These are phyloP conservation scores for Hypoxylon sp. DNA, from an alignment of 2,329 filamentous ascomycete species.

Conservation along the genomic window DNA sequence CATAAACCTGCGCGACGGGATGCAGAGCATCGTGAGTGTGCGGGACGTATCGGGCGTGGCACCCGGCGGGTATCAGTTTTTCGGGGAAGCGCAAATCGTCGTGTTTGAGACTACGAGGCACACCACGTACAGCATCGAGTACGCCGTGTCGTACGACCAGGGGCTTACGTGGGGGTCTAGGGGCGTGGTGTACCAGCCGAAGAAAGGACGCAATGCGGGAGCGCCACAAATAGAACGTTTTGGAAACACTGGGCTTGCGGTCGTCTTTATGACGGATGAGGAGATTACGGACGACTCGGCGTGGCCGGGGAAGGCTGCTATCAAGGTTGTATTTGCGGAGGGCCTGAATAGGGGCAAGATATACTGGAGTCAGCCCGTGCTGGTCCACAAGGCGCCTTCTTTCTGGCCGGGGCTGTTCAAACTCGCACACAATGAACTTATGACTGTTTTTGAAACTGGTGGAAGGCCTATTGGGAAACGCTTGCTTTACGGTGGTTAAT, in stretches of 20 bases:
- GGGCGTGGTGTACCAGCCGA: constrained; percentile 59
- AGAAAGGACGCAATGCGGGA: constrained; percentile 59
- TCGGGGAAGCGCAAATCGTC: constrained; percentile 58
- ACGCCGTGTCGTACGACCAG: constrained; percentile 62
- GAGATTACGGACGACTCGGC: constrained; percentile 52
- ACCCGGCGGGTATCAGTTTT: constrained; percentile 49
- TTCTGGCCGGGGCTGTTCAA: constrained; percentile 59
- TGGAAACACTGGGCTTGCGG: constrained; percentile 58
- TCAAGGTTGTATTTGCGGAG: constrained; percentile 59
- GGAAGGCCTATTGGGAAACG: constrained; percentile 52
- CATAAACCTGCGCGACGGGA: constrained; percentile 60
- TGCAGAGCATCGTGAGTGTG: constrained; percentile 59
- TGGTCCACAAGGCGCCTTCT: constrained; percentile 53
- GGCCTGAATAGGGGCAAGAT: constrained; percentile 55
- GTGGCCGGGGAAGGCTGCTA: constrained; percentile 59
- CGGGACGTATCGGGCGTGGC: constrained; percentile 47
- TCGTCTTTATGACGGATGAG: constrained; percentile 65
- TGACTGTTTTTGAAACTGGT: constrained; percentile 53
- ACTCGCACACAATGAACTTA: constrained; percentile 49
- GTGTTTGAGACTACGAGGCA: constrained; percentile 63
- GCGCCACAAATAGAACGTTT: constrained; percentile 62
- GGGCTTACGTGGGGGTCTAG: constrained; percentile 59
- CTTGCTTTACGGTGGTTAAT: constrained; percentile 36
- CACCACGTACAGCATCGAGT: constrained; percentile 60
- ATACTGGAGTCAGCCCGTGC: constrained; percentile 53